phyloP scores from a whole-genome alignment of 1,139 yeast species.

The Kodamaea suecica region DNA sequence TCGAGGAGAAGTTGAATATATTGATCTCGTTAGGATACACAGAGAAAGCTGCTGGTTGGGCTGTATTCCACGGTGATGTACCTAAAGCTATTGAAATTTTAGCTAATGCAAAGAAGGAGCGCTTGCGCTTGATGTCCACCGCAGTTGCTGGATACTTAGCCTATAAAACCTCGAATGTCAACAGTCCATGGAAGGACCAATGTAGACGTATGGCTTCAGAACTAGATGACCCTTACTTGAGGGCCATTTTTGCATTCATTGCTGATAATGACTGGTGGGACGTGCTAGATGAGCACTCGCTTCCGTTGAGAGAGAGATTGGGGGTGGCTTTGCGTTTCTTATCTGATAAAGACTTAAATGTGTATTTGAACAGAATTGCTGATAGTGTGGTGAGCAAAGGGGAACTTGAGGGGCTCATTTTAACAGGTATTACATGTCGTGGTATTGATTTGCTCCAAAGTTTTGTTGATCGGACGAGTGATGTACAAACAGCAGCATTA shows the following conservation, averaged over 20 bases:
- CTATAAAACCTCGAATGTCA: slow-evolving; percentile 56
- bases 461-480: slow-evolving; percentile 85
- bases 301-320: slow-evolving; percentile 82
- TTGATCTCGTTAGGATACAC: slow-evolving; percentile 59
- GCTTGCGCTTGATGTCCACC: slow-evolving; percentile 77
- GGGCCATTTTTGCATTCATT: slow-evolving; percentile 90
- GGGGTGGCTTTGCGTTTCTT: slow-evolving; percentile 88
- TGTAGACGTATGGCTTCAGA: slow-evolving; percentile 86
- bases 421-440: slow-evolving; percentile 84
- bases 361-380: slow-evolving; percentile 66
- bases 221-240: slow-evolving; percentile 79
- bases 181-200: slow-evolving; percentile 90
- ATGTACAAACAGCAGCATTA: slow-evolving; percentile 88
- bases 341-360: slow-evolving; percentile 70
- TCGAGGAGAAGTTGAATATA: slow-evolving; percentile 63
- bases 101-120: slow-evolving; percentile 54
- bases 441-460: slow-evolving; percentile 82
- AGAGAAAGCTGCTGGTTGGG: slow-evolving; percentile 98
- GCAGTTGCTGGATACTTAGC: slow-evolving; percentile 93
- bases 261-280: slow-evolving; percentile 98
- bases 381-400: slow-evolving; percentile 73
- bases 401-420: slow-evolving; percentile 82
- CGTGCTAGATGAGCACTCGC: slow-evolving; percentile 82
- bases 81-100: slow-evolving; percentile 74
- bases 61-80: slow-evolving; percentile 90